phyloP scores from a whole-genome alignment of 164 flowering plant genomes.

The Stephania cephalantha region DNA sequence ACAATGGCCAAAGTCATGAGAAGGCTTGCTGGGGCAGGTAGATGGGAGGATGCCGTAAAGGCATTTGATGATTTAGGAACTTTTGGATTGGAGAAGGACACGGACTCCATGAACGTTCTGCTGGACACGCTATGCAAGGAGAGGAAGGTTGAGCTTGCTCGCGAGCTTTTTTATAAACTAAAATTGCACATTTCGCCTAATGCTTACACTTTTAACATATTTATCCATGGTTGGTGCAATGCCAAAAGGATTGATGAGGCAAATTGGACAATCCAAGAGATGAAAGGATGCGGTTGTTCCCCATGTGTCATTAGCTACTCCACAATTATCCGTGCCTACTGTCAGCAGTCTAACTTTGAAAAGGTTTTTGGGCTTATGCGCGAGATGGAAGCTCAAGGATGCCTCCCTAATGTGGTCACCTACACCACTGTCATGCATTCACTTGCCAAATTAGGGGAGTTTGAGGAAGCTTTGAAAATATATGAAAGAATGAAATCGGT shows the following conservation, averaged over 20 bases:
- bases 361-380: slow-evolving; percentile 59
- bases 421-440: slow-evolving; percentile 59
- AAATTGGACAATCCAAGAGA: slow-evolving; percentile 76
- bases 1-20: slow-evolving; percentile 73
- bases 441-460: slow-evolving; percentile 24
- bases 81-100: slow-evolving; percentile 59
- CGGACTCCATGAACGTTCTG: slow-evolving; percentile 72
- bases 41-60: slow-evolving; percentile 54
- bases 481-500: slow-evolving; percentile 39
- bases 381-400: slow-evolving; percentile 61
- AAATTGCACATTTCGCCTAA: slow-evolving; percentile 55
- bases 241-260: slow-evolving; percentile 58
- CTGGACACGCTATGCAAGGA: slow-evolving; percentile 84
- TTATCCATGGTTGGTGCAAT: slow-evolving; percentile 28
- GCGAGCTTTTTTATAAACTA: slow-evolving; percentile 50
- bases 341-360: slow-evolving; percentile 36
- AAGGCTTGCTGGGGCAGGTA: slow-evolving; percentile 68
- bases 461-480: slow-evolving; percentile 54
- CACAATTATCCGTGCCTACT: slow-evolving; percentile 57
- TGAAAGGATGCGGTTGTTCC: slow-evolving; percentile 62
- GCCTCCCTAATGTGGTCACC: slow-evolving; percentile 63
- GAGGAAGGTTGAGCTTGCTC: slow-evolving; percentile 60
- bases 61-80: slow-evolving; percentile 23
- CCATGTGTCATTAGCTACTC: slow-evolving; percentile 83
- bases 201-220: slow-evolving; percentile 30